Evolutionary conservation across 805 yeast species (phyloP).

Genomic region (Crinitomyces ghanaensis): DNA sequence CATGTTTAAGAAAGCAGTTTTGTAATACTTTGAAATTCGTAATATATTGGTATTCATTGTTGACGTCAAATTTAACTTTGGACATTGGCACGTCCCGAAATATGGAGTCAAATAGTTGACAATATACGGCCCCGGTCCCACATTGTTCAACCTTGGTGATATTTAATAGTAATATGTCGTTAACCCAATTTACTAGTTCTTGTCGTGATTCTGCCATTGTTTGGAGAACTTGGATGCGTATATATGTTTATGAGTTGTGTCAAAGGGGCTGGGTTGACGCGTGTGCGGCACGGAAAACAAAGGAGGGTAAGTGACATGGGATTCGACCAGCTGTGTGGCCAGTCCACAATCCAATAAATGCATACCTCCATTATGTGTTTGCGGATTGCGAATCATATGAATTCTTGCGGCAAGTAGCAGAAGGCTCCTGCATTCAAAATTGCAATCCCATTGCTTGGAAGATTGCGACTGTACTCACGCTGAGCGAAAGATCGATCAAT

Average conservation of each 20-base stretch:
- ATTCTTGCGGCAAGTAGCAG: too few relatives aligned
- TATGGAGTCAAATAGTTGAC: constrained; percentile 82
- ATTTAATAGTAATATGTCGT: constrained; percentile 50
- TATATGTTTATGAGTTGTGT: neutral
- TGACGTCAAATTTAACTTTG: constrained; percentile 61
- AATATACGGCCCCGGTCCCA: constrained; percentile 92
- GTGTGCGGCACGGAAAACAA: too few relatives aligned
- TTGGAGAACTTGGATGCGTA: neutral
- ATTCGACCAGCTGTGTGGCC: too few relatives aligned
- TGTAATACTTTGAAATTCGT: constrained; percentile 82
- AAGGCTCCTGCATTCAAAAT: too few relatives aligned
- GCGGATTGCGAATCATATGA: too few relatives aligned
- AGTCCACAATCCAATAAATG: too few relatives aligned
- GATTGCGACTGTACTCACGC: too few relatives aligned
- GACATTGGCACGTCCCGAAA: constrained; percentile 72
- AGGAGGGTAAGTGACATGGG: too few relatives aligned
- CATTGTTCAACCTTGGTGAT: constrained; percentile 80
- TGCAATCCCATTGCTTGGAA: too few relatives aligned
- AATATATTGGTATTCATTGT: constrained; percentile 63
- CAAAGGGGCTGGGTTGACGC: too few relatives aligned
- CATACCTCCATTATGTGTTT: too few relatives aligned
- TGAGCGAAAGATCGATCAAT: too few relatives aligned
- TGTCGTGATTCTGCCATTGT: constrained; percentile 64
- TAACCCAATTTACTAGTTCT: constrained; percentile 79
- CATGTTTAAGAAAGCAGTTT: constrained; percentile 59